phyloP scores from a whole-genome alignment of 2,329 filamentous ascomycete genomes.

The Furcasterigmium furcatum region DNA sequence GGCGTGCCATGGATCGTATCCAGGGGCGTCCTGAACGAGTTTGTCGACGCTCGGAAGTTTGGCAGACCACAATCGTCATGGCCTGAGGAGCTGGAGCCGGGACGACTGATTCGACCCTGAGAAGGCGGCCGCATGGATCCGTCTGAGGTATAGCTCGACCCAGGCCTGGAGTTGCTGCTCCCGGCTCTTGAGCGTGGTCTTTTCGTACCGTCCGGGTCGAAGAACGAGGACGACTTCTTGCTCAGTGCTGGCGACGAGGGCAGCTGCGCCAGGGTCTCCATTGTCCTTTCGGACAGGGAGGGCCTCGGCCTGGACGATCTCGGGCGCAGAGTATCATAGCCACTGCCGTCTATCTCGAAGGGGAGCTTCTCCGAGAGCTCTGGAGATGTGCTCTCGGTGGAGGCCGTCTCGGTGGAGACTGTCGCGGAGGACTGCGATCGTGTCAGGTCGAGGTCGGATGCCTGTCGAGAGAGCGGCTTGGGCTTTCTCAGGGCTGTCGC shows the following conservation, averaged over 20 bases:
- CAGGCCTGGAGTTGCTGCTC: conserved; percentile 43
- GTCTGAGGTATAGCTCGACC: conserved; percentile 61
- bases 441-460: conserved; percentile 5
- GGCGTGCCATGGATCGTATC: conserved; percentile 43
- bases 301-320: conserved; percentile 30
- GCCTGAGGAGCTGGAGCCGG: conserved; percentile 48
- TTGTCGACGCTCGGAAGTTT: conserved; percentile 40
- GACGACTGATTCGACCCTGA: conserved; percentile 47
- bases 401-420: conserved; percentile 24
- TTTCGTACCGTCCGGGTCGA: conserved; percentile 59
- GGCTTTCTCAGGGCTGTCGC: neutral
- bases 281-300: conserved; percentile 78
- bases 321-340: conserved; percentile 12
- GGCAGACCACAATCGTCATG: conserved; percentile 34
- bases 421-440: conserved; percentile 7
- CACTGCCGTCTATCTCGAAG: neutral
- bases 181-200: conserved; percentile 47
- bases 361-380: conserved; percentile 5
- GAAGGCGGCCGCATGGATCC: conserved; percentile 49
- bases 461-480: conserved; percentile 7
- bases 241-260: conserved; percentile 73
- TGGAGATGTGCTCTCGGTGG: conserved; percentile 10
- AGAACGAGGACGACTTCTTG: conserved; percentile 69
- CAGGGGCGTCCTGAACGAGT: conserved; percentile 38
- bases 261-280: conserved; percentile 77